These are phyloP conservation scores for Ascochyta pisi DNA, from an alignment of 2,329 filamentous ascomycete species.

Conservation along the genomic window DNA sequence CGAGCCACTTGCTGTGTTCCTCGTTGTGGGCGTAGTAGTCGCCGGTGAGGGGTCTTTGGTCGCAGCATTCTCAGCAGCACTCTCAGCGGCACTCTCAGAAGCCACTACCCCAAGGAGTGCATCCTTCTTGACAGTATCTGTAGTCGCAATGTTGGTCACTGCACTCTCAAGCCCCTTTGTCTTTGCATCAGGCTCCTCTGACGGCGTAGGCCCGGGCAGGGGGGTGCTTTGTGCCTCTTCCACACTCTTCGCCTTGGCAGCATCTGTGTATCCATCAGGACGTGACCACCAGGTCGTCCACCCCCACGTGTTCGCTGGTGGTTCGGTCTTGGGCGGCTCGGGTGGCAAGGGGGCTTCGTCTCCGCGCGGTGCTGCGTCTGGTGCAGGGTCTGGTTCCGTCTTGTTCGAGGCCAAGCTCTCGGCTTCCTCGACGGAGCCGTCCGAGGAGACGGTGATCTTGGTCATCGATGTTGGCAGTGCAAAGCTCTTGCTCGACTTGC, in stretches of 20 bases:
- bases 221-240: slow-evolving; percentile 52
- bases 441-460: slow-evolving; percentile 54
- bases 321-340: slow-evolving; percentile 40
- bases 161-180: slow-evolving; percentile 34
- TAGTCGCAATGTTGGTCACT: background rate
- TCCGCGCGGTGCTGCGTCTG: slow-evolving; percentile 14
- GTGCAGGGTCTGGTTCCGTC: slow-evolving; percentile 18
- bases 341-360: slow-evolving; percentile 54
- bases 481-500: slow-evolving; percentile 55
- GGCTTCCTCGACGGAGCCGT: slow-evolving; percentile 40
- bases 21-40: slow-evolving; percentile 20
- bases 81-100: background rate
- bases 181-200: slow-evolving; percentile 40
- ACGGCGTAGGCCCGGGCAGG: slow-evolving; percentile 48
- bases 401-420: slow-evolving; percentile 32
- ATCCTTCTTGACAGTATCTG: slow-evolving; percentile 33
- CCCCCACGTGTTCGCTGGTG: slow-evolving; percentile 34
- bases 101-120: slow-evolving; percentile 3
- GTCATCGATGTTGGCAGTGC: slow-evolving; percentile 55
- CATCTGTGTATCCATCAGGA: slow-evolving; percentile 56
- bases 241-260: slow-evolving; percentile 39
- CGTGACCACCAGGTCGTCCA: slow-evolving; percentile 61
- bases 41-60: slow-evolving; percentile 24
- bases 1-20: slow-evolving; percentile 42
- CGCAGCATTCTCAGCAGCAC: slow-evolving; percentile 24